Evolutionary conservation across 306 rosid genomes (phyloP).

Genomic region (Cajanus cajan): DNA sequence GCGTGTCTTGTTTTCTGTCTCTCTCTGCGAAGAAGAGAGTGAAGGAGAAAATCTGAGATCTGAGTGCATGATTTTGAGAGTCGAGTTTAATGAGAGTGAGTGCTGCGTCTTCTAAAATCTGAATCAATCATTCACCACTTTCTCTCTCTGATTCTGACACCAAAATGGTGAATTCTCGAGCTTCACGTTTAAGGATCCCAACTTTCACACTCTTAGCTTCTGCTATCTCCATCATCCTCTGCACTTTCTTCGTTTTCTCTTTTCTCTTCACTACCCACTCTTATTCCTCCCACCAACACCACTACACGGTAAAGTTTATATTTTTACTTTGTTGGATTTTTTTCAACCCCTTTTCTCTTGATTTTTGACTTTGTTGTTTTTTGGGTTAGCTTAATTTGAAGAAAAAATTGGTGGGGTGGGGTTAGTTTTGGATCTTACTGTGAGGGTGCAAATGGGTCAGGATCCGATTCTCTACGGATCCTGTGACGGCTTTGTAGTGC

Average conservation of each 20-base stretch:
- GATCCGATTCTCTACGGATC: conserved; percentile 23
- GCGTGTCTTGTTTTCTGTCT: background rate
- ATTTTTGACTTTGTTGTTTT: conserved; percentile 1
- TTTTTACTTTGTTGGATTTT: background rate
- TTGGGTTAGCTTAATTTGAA: background rate
- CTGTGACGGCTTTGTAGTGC: background rate
- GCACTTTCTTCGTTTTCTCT: conserved; percentile 53
- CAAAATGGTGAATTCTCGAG: conserved; percentile 35
- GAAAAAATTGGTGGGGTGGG: conserved; percentile 18
- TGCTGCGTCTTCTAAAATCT: background rate
- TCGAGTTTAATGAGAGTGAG: background rate
- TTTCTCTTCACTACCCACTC: conserved; percentile 50
- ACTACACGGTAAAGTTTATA: conserved; percentile 41
- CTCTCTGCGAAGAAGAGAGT: background rate
- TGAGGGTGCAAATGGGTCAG: background rate
- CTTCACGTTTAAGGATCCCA: conserved; percentile 36
- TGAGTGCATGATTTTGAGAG: background rate
- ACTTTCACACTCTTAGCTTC: conserved; percentile 46
- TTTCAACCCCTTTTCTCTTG: background rate
- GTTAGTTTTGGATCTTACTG: conserved; percentile 32
- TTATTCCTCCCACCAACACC: conserved; percentile 40
- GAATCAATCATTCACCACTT: background rate
- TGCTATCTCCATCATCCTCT: conserved; percentile 35
- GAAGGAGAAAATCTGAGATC: conserved; percentile 7
- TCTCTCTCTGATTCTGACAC: background rate